These are phyloP conservation scores for Prunus dulcis DNA, from an alignment of 306 rosid genomes.

Conservation along the genomic window DNA sequence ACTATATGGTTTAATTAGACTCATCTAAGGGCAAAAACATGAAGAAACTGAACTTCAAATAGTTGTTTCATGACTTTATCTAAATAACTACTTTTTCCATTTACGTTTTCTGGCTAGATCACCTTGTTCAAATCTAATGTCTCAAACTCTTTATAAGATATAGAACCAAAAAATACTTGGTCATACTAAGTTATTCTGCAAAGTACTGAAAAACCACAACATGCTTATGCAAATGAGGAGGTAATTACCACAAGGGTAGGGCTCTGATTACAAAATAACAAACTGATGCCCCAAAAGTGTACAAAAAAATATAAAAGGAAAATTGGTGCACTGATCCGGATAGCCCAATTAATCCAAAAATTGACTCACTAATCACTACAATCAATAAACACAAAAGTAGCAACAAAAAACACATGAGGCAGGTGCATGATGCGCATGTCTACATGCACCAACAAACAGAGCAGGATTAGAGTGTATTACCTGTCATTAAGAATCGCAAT, in stretches of 20 bases:
- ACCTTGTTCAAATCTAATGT: neutral
- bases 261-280: neutral
- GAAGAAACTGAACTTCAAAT: neutral
- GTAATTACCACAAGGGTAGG: neutral
- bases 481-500: constrained; percentile 95
- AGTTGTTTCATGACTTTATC: neutral
- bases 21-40: neutral
- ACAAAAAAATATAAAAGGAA: neutral
- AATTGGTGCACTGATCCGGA: neutral
- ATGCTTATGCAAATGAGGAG: neutral
- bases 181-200: neutral
- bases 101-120: neutral
- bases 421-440: too few species aligned
- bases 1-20: neutral
- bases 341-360: neutral
- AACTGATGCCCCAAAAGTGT: neutral
- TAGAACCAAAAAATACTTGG: neutral
- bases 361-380: constrained; percentile 1
- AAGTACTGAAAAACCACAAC: neutral
- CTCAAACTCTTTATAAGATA: neutral
- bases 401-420: neutral
- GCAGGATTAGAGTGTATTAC: constrained; percentile 27
- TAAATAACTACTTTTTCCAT: neutral
- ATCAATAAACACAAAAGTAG: neutral
- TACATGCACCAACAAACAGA: neutral